These are phyloP conservation scores for Zygotorulaspora mrakii DNA, from an alignment of 1,139 yeast genomes.

Conservation along the genomic window DNA sequence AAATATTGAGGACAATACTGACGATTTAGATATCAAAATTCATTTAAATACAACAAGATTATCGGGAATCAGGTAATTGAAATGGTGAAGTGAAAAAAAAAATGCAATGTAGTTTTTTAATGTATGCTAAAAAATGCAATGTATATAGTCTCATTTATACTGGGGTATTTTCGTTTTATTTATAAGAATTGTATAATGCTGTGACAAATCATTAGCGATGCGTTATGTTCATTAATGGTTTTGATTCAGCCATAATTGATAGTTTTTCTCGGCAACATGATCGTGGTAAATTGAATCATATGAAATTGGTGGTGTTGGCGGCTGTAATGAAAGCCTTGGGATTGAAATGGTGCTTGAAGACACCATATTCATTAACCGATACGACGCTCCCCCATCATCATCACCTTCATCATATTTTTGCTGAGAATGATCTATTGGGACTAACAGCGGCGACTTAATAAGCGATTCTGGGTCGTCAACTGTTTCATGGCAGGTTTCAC, in stretches of 20 bases:
- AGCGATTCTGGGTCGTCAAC: constrained; percentile 15
- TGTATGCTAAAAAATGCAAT: constrained; percentile 5
- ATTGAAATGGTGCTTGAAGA: constrained; percentile 18
- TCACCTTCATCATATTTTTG: constrained; percentile 17
- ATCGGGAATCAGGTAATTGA: constrained; percentile 30
- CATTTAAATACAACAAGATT: constrained; percentile 45
- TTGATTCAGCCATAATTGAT: constrained; percentile 30
- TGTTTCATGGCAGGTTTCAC: constrained; percentile 6
- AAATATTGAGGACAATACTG: constrained; percentile 51
- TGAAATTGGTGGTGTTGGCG: constrained; percentile 2
- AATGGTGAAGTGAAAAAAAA: constrained; percentile 7
- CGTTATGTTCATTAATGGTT: constrained; percentile 16
- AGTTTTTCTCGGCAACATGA: constrained; percentile 31
- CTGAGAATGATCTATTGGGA: constrained; percentile 13
- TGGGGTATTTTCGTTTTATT: constrained; percentile 11
- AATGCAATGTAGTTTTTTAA: constrained; percentile 6
- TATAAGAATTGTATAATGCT: constrained; percentile 6
- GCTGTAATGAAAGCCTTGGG: constrained; percentile 10
- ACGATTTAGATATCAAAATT: constrained; percentile 49
- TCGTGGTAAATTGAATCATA: constrained; percentile 15
- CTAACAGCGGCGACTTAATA: constrained; percentile 17
- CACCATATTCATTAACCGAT: constrained; percentile 41
- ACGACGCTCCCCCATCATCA: constrained; percentile 44
- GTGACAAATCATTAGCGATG: constrained; percentile 12
- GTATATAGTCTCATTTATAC: constrained; percentile 8